Evolutionary conservation across 371 early-diverging fungal species (phyloP), one percentile per base, ranked within the genome.

Genomic region (Actinomucor elegans): DNA sequence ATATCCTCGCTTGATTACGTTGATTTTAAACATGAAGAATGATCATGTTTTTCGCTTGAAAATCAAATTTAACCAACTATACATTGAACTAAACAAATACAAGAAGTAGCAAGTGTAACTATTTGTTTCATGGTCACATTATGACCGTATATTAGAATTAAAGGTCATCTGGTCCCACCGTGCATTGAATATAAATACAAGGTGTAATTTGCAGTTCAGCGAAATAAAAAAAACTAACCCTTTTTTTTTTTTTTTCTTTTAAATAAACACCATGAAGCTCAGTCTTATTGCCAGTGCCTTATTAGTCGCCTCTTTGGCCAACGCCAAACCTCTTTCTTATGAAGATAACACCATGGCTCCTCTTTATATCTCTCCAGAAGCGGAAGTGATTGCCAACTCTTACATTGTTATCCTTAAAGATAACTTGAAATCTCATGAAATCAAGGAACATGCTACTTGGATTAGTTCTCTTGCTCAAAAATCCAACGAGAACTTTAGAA

Each of bases 391-490:
- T 47, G 73, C 82, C 10, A 85, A 92, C 72, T 83, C 81, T 33
- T 94, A 94, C 81, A 89, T 94, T 59, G 88, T 94, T 31, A 85
- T 92, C 28, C 83, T 93, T 64, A 92, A 93, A 70, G 71, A 84
- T 40, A 64, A 85, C 15, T 69, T 79, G 14, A 29, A 49, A 15
- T 51, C 21, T n/a, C 44, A 54, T 29, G 48, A 66, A 11, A 66
- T 61, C 12, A 31, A 61, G 33, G 31, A 55, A 17, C 77, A 77
- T 41, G 67, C 64, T 43, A 21, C 53, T 17, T 69, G 72, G 72
- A 61, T 74, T 26, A 40, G 46, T 7, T 44, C 56, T 5, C 38
- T 72, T 14, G 20, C 51, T 29, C 40, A 60, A 15, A 48, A 57
- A 5, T 21, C 21, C 1, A 32, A 35, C 0, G 32, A 44, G 5